phyloP scores from a whole-genome alignment of 2,329 filamentous ascomycete genomes.

The Curvularia verruculosa region DNA sequence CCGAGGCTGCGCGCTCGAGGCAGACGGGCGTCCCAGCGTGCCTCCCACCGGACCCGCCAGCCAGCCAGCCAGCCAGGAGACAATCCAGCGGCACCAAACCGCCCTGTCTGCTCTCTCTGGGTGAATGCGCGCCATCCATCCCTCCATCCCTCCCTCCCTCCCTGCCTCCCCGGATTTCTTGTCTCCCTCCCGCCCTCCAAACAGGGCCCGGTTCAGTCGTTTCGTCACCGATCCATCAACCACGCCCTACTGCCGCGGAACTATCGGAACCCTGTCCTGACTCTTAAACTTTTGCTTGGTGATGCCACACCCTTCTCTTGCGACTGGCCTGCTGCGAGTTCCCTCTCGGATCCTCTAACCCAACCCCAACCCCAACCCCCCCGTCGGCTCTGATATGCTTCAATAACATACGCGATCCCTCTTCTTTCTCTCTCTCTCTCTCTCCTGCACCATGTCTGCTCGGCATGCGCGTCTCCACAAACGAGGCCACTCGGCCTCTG shows the following conservation, averaged over 20 bases:
- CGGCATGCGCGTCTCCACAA: slow-evolving; percentile 49
- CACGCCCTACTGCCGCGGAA: slow-evolving; percentile 10
- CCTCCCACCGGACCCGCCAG: no score
- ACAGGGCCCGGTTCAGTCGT: slow-evolving; percentile 11
- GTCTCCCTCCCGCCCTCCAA: slow-evolving; percentile 6
- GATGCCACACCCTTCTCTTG: slow-evolving; percentile 8
- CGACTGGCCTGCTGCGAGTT: slow-evolving; percentile 1
- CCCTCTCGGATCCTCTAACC: not conserved
- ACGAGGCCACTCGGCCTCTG: slow-evolving; percentile 49
- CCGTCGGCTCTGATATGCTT: slow-evolving; percentile 12
- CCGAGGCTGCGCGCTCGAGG: slow-evolving; percentile 11
- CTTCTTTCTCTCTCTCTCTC: not conserved
- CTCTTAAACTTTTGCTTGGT: slow-evolving; percentile 10
- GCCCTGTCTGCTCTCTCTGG: not conserved
- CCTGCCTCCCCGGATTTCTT: slow-evolving; percentile 22
- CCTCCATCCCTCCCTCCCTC: not conserved
- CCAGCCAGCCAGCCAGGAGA: slow-evolving; percentile 10
- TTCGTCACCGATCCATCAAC: slow-evolving; percentile 17
- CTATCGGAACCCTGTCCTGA: slow-evolving; percentile 8
- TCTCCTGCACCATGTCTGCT: slow-evolving; percentile 16
- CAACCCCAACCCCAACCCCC: no score
- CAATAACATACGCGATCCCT: slow-evolving; percentile 14
- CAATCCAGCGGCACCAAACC: slow-evolving; percentile 9
- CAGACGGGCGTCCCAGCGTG: slow-evolving; percentile 5
- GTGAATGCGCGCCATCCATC: slow-evolving; percentile 8